Conservation (phyloP, 768 basidiomycete species). For the Steccherinum ochraceum region DNA sequence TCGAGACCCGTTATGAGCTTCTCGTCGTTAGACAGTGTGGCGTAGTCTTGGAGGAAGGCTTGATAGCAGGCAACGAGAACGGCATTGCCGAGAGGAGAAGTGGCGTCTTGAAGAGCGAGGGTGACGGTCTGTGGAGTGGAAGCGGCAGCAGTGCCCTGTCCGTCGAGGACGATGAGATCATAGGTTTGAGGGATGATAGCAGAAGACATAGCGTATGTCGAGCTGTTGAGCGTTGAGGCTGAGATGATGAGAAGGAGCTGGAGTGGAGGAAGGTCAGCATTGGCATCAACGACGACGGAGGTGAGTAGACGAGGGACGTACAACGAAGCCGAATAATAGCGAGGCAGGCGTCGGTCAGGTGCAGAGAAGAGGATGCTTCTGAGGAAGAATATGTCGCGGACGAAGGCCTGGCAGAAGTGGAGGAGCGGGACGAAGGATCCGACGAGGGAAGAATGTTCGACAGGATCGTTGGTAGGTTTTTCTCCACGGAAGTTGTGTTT, state of each 20-base stretch:
- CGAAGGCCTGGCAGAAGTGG: too few species aligned
- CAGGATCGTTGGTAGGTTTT: not conserved
- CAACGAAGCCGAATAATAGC: not conserved
- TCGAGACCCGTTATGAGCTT: not conserved
- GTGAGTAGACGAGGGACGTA: not conserved
- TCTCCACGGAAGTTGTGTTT: not conserved
- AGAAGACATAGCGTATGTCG: not conserved
- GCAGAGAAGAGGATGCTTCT: not conserved
- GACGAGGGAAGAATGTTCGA: too few species aligned
- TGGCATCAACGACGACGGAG: not conserved
- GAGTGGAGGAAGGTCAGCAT: not conserved
- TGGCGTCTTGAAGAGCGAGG: constrained; percentile 9
- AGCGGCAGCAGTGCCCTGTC: constrained; percentile 6
- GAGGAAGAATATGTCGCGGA: not conserved
- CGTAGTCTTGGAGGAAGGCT: constrained; percentile 8
- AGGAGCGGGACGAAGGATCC: too few species aligned
- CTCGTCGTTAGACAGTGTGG: constrained; percentile 5
- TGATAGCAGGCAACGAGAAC: constrained; percentile 11
- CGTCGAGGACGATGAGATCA: constrained; percentile 9
- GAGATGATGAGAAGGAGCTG: not conserved
- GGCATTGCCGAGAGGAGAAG: constrained; percentile 2
- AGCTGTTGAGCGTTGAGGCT: not conserved
- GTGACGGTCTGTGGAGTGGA: constrained; percentile 7
- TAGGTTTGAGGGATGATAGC: not conserved
- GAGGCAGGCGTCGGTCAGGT: not conserved